These are phyloP conservation scores for Claviceps citrina DNA, from an alignment of 2,329 filamentous ascomycete species.

Conservation along the genomic window DNA sequence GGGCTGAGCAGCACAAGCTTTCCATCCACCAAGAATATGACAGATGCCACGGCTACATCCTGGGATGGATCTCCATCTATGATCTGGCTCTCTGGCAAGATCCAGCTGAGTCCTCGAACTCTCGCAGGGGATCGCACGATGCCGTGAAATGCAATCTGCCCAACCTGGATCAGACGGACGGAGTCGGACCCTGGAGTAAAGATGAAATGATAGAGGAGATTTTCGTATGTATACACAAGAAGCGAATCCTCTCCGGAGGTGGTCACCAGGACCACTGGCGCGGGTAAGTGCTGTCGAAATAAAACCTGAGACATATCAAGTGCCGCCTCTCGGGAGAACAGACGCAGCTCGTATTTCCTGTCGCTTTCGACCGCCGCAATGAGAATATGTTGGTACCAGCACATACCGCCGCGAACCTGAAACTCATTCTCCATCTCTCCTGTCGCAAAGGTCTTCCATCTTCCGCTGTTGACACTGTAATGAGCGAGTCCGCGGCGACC, in stretches of 20 bases:
- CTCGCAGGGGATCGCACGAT: slow-evolving; percentile 87
- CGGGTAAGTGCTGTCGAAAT: slow-evolving; percentile 61
- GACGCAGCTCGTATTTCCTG: slow-evolving; percentile 67
- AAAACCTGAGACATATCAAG: slow-evolving; percentile 60
- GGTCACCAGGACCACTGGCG: slow-evolving; percentile 79
- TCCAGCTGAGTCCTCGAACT: slow-evolving; percentile 88
- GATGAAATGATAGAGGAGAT: slow-evolving; percentile 86
- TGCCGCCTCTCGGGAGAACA: slow-evolving; percentile 76
- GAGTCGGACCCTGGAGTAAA: slow-evolving; percentile 57
- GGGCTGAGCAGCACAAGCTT: slow-evolving; percentile 88
- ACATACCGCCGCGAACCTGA: slow-evolving; percentile 87
- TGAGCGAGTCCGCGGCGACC: slow-evolving; percentile 82
- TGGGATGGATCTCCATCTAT: slow-evolving; percentile 85
- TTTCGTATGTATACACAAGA: slow-evolving; percentile 93
- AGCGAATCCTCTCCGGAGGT: slow-evolving; percentile 87
- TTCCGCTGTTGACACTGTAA: slow-evolving; percentile 84
- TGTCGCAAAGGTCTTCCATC: slow-evolving; percentile 90
- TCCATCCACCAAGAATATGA: slow-evolving; percentile 91
- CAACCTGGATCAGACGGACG: slow-evolving; percentile 76
- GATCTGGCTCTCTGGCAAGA: slow-evolving; percentile 79
- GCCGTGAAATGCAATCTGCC: slow-evolving; percentile 92
- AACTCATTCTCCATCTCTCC: slow-evolving; percentile 75
- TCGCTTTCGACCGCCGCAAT: slow-evolving; percentile 85
- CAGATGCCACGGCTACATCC: slow-evolving; percentile 83
- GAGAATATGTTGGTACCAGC: slow-evolving; percentile 92